phyloP scores from a whole-genome alignment of 2,329 filamentous ascomycete genomes.

The Colletotrichum spaethianum region DNA sequence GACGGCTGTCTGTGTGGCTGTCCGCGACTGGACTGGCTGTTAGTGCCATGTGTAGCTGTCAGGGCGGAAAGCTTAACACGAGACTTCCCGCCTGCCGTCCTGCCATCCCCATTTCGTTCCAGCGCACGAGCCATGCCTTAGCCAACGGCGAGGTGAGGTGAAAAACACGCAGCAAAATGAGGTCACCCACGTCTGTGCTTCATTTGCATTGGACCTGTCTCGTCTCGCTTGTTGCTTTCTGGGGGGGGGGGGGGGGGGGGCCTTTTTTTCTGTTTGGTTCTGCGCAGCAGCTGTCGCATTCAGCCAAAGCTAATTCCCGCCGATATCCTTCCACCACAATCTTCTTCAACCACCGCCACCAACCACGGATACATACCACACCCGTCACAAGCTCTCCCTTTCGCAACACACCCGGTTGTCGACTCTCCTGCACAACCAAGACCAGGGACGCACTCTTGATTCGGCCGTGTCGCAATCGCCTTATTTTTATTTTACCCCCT shows the following conservation, averaged over 20 bases:
- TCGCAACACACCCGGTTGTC: background rate
- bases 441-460: background rate
- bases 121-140: conserved; percentile 27
- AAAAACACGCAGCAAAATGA: conserved; percentile 25
- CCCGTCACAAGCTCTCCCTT: conserved; percentile 7
- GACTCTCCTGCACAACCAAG: background rate
- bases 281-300: conserved; percentile 9
- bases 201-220: background rate
- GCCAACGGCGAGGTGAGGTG: background rate
- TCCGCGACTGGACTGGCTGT: conserved; percentile 8
- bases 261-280: background rate
- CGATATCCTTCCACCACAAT: conserved; percentile 13
- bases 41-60: conserved; percentile 13
- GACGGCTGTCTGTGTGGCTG: background rate
- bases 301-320: conserved; percentile 9
- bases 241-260: no score
- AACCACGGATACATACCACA: background rate
- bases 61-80: conserved; percentile 30
- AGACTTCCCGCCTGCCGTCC: conserved; percentile 18
- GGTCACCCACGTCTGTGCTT: conserved; percentile 36
- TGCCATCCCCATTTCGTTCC: background rate
- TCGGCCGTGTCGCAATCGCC: background rate
- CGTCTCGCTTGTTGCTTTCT: background rate
- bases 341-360: conserved; percentile 11
- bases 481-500: background rate